Evolutionary conservation across 306 rosid species (phyloP), one percentile per base, ranked within the genome.

Genomic region (Prunus dulcis): DNA sequence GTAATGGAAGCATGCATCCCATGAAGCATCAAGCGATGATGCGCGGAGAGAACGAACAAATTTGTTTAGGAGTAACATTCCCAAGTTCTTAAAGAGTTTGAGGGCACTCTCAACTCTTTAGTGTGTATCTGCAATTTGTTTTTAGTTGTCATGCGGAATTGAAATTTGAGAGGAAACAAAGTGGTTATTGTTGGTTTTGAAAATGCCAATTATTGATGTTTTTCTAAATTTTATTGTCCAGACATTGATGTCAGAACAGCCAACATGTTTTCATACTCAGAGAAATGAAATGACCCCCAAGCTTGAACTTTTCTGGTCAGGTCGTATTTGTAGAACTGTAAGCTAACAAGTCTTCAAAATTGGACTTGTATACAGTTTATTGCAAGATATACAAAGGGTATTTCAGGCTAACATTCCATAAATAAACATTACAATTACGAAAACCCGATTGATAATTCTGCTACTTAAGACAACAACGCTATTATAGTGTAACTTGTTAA

Each of bases 21-120:
- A 73, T 91, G 1, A 68, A 70, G 61, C 96, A 91, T 46, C 38
- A 87, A 12, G 92, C 87, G 77, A 81, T 89, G 88, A 80, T 91
- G 88, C 58, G 18, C 1, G 89, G 97, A 22, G 76, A 86, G 23
- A 85, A 84, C 3, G 86, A 84, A 9, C 84, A 90, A 79, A 87
- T 89, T 67, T 78, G 88, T 0, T 32, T 51, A 4, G 96, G 87
- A 30, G 9, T 83, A 80, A 4, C 88, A 86, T 53, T 91, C 93
- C 45, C 67, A 81, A 15, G 75, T 84, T 30, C 88, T 67, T 65
- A 84, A 84, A 77, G 88, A 86, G 32, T 87, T 62, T 80, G 88
- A 86, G 0, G 51, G 51, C 13, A 12, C 51, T 9, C 4, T 10
- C 51, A 47, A 12, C 51, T 47, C 51, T 47, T 47, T 47, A 47